Conservation (phyloP, 2,329 filamentous ascomycete genomes). For the Exophiala mesophila region DNA sequence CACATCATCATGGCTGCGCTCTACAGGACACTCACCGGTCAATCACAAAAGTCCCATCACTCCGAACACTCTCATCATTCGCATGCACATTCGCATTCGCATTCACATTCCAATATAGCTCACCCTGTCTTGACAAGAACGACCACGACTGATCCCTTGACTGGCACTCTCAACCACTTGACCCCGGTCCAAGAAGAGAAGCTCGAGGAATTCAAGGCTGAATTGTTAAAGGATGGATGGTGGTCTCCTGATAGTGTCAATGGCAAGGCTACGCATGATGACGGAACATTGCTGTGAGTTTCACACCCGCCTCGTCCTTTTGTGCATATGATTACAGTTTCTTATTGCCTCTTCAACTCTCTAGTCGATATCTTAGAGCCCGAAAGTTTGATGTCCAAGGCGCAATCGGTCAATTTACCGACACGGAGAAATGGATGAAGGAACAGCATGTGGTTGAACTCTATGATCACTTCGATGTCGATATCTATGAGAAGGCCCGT, state of each 20-base stretch:
- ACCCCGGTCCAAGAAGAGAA: constrained; percentile 62
- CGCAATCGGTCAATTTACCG: constrained; percentile 76
- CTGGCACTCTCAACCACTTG: constrained; percentile 75
- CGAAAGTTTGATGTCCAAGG: constrained; percentile 74
- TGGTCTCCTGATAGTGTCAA: constrained; percentile 36
- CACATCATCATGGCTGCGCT: constrained; percentile 6
- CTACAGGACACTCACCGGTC: constrained; percentile 25
- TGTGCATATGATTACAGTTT: constrained; percentile 2
- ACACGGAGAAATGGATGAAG: constrained; percentile 81
- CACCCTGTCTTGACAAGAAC: constrained; percentile 19
- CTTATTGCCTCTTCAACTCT: constrained; percentile 2
- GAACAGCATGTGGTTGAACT: constrained; percentile 72
- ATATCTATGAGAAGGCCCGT: constrained; percentile 72
- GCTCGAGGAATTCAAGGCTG: constrained; percentile 65
- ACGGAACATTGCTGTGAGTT: constrained; percentile 45
- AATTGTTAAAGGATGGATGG: constrained; percentile 59
- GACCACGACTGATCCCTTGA: constrained; percentile 26
- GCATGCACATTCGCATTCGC: too few species aligned
- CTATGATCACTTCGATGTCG: constrained; percentile 80
- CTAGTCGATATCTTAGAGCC: constrained; percentile 77
- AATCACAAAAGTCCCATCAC: constrained; percentile 25
- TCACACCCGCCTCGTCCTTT: too few species aligned
- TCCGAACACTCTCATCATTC: constrained; percentile 23
- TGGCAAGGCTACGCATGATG: constrained; percentile 41
- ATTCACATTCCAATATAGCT: constrained; percentile 2